Percentiles rank a stretch among this genome's conserved stretches.
These are phyloP conservation scores for Acarospora socialis DNA, from an alignment of 2,329 filamentous ascomycete species.

Conservation along the genomic window DNA sequence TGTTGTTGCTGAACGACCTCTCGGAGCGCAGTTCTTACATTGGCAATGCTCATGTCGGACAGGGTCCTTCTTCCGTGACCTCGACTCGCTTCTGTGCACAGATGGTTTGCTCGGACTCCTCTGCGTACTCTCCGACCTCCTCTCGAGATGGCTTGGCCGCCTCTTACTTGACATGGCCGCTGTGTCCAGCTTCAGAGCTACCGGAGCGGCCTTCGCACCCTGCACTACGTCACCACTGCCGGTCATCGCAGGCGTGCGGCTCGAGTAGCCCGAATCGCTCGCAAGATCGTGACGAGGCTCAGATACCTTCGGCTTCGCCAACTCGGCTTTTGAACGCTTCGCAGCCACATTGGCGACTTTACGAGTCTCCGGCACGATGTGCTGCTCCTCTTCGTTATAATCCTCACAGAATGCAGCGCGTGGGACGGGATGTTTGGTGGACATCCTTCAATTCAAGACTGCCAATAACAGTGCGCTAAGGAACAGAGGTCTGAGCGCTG, in stretches of 20 bases:
- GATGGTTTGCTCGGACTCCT: constrained; percentile 9
- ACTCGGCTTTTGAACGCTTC: constrained; percentile 32
- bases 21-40: constrained; percentile 9
- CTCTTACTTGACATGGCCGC: constrained; percentile 17
- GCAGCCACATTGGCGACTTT: constrained; percentile 37
- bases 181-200: constrained; percentile 25
- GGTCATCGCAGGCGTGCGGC: constrained; percentile 40
- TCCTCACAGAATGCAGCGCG: constrained; percentile 34
- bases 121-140: constrained; percentile 4
- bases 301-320: constrained; percentile 22
- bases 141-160: constrained; percentile 12
- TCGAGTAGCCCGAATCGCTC: constrained; percentile 50
- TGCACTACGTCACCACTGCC: constrained; percentile 38
- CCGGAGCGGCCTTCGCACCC: constrained; percentile 26
- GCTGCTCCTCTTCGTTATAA: constrained; percentile 31
- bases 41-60: constrained; percentile 6
- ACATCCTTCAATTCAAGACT: too few species aligned
- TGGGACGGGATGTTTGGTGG: constrained; percentile 13
- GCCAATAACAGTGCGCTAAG: too few species aligned
- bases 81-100: constrained; percentile 6
- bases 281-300: constrained; percentile 31
- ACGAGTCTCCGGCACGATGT: constrained; percentile 31
- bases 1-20: not conserved
- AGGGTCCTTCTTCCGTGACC: constrained; percentile 5
- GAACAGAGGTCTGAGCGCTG: too few species aligned